Evolutionary conservation across 75 land plant species (phyloP).

Genomic region (Pinus tabuliformis): DNA sequence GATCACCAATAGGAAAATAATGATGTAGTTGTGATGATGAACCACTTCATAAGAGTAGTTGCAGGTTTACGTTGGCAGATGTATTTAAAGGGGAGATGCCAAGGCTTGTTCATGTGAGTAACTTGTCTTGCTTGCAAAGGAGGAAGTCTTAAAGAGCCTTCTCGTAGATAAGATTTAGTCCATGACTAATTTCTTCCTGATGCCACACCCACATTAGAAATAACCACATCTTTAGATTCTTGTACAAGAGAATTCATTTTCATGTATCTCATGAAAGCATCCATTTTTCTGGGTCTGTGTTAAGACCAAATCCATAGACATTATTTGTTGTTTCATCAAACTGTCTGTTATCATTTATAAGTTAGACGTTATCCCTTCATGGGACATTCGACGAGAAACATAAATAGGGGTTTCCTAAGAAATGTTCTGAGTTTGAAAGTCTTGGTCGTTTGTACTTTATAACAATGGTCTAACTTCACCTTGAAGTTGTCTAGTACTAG

Average conservation of each 20-base stretch:
- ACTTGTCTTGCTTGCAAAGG: background rate
- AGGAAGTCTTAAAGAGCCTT: background rate
- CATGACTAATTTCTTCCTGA: background rate
- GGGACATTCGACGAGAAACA: conserved; percentile 18
- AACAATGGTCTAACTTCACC: background rate
- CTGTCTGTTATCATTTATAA: background rate
- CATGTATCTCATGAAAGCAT: background rate
- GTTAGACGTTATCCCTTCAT: background rate
- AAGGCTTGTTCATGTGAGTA: background rate
- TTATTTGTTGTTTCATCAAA: background rate
- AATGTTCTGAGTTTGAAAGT: background rate
- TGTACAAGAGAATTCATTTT: background rate
- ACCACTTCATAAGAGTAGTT: conserved; percentile 19
- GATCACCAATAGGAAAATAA: conserved; percentile 50
- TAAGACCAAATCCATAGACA: background rate
- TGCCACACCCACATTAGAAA: background rate
- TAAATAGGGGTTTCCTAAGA: conserved; percentile 28
- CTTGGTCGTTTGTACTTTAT: background rate
- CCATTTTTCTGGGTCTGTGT: background rate
- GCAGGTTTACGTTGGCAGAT: conserved; percentile 16
- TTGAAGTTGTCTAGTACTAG: too few relatives aligned
- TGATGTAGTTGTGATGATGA: conserved; percentile 27
- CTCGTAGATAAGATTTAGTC: background rate
- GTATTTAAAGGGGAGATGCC: conserved; percentile 9
- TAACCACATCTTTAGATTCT: background rate